Base-by-base conservation (phyloP, 2,329 filamentous ascomycete species). In the Scolecobasidium constrictum region DNA sequence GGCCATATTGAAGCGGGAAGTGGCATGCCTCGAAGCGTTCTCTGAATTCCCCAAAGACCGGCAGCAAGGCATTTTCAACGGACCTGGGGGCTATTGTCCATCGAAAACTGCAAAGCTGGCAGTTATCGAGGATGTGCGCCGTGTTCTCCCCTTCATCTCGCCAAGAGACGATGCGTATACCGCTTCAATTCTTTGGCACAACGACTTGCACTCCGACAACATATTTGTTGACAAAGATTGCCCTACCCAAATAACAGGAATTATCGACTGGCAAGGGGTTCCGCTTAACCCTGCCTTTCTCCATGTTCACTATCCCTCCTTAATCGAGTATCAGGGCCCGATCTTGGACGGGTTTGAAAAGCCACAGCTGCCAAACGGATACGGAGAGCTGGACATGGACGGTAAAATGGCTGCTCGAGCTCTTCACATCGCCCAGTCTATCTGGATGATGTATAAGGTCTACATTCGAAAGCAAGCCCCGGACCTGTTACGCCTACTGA, bases 191-290 rank as follows among this genome's bases (percentile, higher is more conserved):
- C n/a, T n/a, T n/a, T 58, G 63, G 40, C 62, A 67, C 43, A 56
- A 59, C 12, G 62, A 67, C 49, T 46, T 66, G 31, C 56, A 66
- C 47, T 61, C 58, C 52, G 52, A 60, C 45, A 68, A 67, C 48
- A 62, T 67, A 18, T 67, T 64, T 45, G 56, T 68, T 37, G 62
- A 58, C 5, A 53, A 59, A 38, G 54, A 61, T 6, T 53, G 66
- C 40, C 59, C 63, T 12, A 56, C 56, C 19, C 42, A 53, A 16
- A 51, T 67, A 4, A 58, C 61, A 4, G 55, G 52, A 11, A 59
- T 68, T 13, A 63, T 67, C 13, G 63, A 68, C 47, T 67, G 61
- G 63, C 62, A 68, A 49, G 60, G 57, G 2, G 48, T 55, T 34
- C 59, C 56, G 47, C 55, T 66, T 42, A 60, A 66, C 44, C 62